These are phyloP conservation scores for Westerdykella ornata DNA, from an alignment of 2,329 filamentous ascomycete species.

Conservation along the genomic window DNA sequence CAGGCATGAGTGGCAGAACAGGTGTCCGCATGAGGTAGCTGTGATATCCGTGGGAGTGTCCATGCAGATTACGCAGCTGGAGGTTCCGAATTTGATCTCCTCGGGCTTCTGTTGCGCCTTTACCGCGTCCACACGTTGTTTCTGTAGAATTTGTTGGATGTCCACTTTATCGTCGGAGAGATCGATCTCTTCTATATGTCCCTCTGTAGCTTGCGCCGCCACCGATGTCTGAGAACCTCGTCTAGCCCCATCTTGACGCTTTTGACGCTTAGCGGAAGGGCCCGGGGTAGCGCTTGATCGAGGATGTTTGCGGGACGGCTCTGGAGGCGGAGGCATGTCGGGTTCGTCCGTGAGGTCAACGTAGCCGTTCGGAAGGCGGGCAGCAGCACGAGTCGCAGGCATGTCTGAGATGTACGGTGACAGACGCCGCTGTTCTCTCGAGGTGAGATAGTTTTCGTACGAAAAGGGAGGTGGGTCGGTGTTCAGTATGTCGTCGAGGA, in stretches of 20 bases:
- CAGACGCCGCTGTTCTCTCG: too few species aligned
- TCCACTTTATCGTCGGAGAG: slow-evolving; percentile 39
- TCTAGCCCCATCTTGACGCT: slow-evolving; percentile 14
- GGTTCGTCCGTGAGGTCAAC: slow-evolving; percentile 29
- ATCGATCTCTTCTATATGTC: slow-evolving; percentile 46
- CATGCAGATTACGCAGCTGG: slow-evolving; percentile 59
- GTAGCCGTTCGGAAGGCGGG: slow-evolving; percentile 30
- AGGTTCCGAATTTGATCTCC: slow-evolving; percentile 42
- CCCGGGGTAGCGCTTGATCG: slow-evolving; percentile 12
- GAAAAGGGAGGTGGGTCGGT: slow-evolving; percentile 7
- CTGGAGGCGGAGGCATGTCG: neutral
- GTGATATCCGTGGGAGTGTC: slow-evolving; percentile 55
- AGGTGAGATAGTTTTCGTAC: neutral
- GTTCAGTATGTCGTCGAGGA: slow-evolving; percentile 29
- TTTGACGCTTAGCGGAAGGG: slow-evolving; percentile 23
- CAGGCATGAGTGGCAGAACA: slow-evolving; percentile 59
- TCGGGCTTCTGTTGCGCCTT: slow-evolving; percentile 39
- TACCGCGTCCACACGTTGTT: slow-evolving; percentile 49
- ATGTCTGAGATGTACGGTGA: neutral
- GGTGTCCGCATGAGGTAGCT: slow-evolving; percentile 55
- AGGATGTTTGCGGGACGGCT: slow-evolving; percentile 13
- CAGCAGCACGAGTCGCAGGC: slow-evolving; percentile 12
- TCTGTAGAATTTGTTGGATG: slow-evolving; percentile 44
- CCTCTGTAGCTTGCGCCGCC: slow-evolving; percentile 5
- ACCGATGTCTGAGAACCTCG: neutral